Conservation (phyloP, 1,139 yeast species). For the Candida freyschussii region DNA sequence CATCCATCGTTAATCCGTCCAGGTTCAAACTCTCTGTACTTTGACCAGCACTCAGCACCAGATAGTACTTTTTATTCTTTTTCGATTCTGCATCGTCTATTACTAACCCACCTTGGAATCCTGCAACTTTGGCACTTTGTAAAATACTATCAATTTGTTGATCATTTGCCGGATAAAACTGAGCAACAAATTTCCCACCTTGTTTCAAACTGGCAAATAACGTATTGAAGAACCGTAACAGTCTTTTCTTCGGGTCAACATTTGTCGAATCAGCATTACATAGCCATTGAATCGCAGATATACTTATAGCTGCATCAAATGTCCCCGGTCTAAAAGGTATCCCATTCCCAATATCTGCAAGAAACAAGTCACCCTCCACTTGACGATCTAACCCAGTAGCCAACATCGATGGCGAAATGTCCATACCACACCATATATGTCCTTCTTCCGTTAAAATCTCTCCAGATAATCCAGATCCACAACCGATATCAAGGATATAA, state of each 20-base stretch:
- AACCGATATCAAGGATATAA: constrained; percentile 84
- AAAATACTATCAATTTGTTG: constrained; percentile 73
- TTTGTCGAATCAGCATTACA: constrained; percentile 88
- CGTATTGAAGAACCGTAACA: constrained; percentile 79
- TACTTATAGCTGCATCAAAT: constrained; percentile 94
- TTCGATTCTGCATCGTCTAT: constrained; percentile 92
- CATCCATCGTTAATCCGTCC: constrained; percentile 74
- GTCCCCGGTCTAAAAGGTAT: constrained; percentile 95
- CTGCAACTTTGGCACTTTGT: constrained; percentile 86
- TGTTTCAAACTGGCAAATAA: constrained; percentile 79
- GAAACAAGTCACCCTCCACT: constrained; percentile 86
- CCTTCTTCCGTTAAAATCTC: constrained; percentile 93
- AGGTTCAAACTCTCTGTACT: constrained; percentile 63
- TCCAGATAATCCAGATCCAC: constrained; percentile 96
- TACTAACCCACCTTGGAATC: constrained; percentile 94
- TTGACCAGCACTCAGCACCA: constrained; percentile 86
- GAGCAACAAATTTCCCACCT: constrained; percentile 97
- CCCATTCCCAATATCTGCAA: constrained; percentile 91
- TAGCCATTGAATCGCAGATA: constrained; percentile 96
- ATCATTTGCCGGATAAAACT: constrained; percentile 91
- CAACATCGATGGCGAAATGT: constrained; percentile 91
- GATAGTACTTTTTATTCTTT: constrained; percentile 83
- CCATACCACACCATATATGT: constrained; percentile 95
- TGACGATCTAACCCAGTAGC: constrained; percentile 92
- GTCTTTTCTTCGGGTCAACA: constrained; percentile 83